A percentile compares a stretch with the other conserved stretches of the same genome.
phyloP scores from a whole-genome alignment of 495 filamentous ascomycete genomes.

The Xylaria bambusicola region DNA sequence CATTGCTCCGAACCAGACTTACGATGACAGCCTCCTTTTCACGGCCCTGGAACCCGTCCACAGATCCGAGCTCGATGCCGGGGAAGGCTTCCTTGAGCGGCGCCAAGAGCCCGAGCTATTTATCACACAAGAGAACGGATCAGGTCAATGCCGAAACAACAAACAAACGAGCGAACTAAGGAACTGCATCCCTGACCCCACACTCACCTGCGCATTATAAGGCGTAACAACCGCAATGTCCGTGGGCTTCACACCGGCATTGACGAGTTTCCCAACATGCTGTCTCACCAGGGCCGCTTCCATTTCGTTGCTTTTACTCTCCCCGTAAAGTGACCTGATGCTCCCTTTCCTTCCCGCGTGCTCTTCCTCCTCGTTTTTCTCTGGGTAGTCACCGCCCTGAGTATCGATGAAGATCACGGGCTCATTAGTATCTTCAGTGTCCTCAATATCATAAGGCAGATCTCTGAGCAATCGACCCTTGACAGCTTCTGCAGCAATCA shows the following conservation, averaged over 20 bases:
- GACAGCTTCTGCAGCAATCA: constrained; percentile 79
- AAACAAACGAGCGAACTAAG: background rate
- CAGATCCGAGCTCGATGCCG: constrained; percentile 86
- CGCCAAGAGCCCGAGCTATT: constrained; percentile 70
- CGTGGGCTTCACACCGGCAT: constrained; percentile 72
- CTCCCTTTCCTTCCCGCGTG: constrained; percentile 38
- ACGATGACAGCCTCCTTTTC: constrained; percentile 97
- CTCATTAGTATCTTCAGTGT: constrained; percentile 85
- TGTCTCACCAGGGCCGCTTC: constrained; percentile 78
- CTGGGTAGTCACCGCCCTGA: constrained; percentile 86
- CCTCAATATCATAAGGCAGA: constrained; percentile 74
- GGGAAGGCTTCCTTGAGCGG: constrained; percentile 77
- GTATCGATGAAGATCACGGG: constrained; percentile 95
- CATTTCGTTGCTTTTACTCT: constrained; percentile 92
- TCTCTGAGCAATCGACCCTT: constrained; percentile 72
- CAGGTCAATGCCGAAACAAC: constrained; percentile 10
- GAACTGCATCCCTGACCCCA: background rate
- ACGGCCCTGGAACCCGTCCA: constrained; percentile 95
- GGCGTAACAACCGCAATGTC: constrained; percentile 94
- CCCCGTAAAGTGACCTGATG: constrained; percentile 58
- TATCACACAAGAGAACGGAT: constrained; percentile 8
- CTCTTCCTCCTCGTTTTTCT: constrained; percentile 37
- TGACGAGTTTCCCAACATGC: constrained; percentile 75
- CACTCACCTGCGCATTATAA: constrained; percentile 84
- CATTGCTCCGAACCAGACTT: constrained; percentile 86